Evolutionary conservation across 495 filamentous ascomycete species (phyloP).

Genomic region (Glonium stellatum): DNA sequence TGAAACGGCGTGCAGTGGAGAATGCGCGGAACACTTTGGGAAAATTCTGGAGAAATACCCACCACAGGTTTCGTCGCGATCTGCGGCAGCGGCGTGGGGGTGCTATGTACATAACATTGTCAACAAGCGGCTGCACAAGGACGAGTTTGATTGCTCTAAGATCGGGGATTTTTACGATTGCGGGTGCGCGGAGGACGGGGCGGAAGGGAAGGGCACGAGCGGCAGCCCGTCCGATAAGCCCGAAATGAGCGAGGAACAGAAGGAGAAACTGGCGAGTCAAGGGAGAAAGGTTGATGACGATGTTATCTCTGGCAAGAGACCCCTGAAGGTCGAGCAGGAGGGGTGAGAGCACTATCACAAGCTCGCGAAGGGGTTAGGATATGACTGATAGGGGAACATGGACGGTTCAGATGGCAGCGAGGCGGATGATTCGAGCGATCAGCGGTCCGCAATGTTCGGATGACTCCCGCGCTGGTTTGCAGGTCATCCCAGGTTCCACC

Average conservation of each 20-base stretch:
- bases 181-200: slow-evolving; percentile 76
- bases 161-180: slow-evolving; percentile 95
- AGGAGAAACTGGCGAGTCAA: slow-evolving; percentile 13
- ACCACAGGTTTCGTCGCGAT: slow-evolving; percentile 81
- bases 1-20: slow-evolving; percentile 54
- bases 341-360: background rate
- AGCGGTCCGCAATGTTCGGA: slow-evolving; percentile 15
- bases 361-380: background rate
- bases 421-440: slow-evolving; percentile 17
- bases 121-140: slow-evolving; percentile 77
- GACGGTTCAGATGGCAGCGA: background rate
- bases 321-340: background rate
- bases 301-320: slow-evolving; percentile 6
- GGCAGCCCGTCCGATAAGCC: slow-evolving; percentile 19
- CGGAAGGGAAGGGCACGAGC: slow-evolving; percentile 24
- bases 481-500: slow-evolving; percentile 12
- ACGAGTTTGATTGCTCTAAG: slow-evolving; percentile 76
- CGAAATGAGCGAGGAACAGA: slow-evolving; percentile 21
- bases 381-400: background rate
- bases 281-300: slow-evolving; percentile 17
- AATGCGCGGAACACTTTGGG: slow-evolving; percentile 89
- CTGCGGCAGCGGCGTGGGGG: slow-evolving; percentile 80
- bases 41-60: slow-evolving; percentile 73
- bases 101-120: slow-evolving; percentile 94
- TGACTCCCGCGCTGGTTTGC: slow-evolving; percentile 14